These are phyloP conservation scores for Globisporangium camurandrum DNA, from an alignment of 352 stramenopile genomes.

Conservation along the genomic window DNA sequence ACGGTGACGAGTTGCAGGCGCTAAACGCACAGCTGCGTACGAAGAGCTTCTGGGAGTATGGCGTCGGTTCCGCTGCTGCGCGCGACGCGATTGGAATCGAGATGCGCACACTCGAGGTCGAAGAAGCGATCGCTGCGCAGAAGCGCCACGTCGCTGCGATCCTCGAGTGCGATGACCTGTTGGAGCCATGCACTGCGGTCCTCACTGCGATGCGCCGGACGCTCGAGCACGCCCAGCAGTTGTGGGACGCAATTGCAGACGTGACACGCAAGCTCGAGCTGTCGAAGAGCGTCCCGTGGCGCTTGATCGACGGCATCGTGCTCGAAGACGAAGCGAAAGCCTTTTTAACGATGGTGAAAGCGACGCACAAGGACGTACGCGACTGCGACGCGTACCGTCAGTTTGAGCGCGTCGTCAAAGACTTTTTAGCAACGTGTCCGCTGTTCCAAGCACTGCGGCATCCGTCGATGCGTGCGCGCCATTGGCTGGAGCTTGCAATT, in stretches of 20 bases:
- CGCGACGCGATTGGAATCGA: slow-evolving; percentile 39
- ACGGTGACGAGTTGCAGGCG: slow-evolving; percentile 66
- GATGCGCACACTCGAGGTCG: slow-evolving; percentile 22
- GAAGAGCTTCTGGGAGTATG: slow-evolving; percentile 61
- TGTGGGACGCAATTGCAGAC: slow-evolving; percentile 85
- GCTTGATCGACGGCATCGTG: slow-evolving; percentile 84
- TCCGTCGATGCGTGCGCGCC: slow-evolving; percentile 60
- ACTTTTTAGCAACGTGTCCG: slow-evolving; percentile 72
- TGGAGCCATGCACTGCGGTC: slow-evolving; percentile 73
- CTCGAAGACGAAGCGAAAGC: slow-evolving; percentile 92
- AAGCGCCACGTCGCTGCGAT: slow-evolving; percentile 89
- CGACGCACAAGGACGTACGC: slow-evolving; percentile 79
- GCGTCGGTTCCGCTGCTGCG: slow-evolving; percentile 30
- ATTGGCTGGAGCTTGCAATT: slow-evolving; percentile 64
- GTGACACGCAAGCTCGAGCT: slow-evolving; percentile 87
- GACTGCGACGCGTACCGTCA: slow-evolving; percentile 89
- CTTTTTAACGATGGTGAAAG: slow-evolving; percentile 85
- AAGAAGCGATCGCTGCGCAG: slow-evolving; percentile 29
- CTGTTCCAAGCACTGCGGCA: slow-evolving; percentile 75
- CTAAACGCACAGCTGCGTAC: slow-evolving; percentile 45
- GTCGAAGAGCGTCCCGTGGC: slow-evolving; percentile 87
- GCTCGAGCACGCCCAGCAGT: slow-evolving; percentile 61
- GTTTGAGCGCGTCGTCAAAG: slow-evolving; percentile 67
- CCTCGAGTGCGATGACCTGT: slow-evolving; percentile 88
- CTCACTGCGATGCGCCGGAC: slow-evolving; percentile 70